Conservation (phyloP, 192 early-diverging fungal genomes). For the Spizellomyces sp. region DNA sequence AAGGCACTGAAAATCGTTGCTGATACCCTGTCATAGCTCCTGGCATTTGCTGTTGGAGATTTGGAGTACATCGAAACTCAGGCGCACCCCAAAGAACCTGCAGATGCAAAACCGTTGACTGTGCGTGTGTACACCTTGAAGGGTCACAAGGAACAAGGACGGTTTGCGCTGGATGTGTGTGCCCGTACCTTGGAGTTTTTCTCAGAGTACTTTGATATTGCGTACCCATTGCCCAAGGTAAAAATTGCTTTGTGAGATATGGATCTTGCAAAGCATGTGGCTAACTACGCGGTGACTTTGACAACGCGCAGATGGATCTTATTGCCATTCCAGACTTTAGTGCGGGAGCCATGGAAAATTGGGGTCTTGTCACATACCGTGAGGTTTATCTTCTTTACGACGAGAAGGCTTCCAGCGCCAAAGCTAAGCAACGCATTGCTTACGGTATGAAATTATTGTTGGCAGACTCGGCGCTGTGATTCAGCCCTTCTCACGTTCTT, state of each 20-base stretch:
- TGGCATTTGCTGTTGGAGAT: constrained; percentile 92
- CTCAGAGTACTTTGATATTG: constrained; percentile 81
- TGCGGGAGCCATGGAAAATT: constrained; percentile 93
- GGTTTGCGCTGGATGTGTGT: constrained; percentile 81
- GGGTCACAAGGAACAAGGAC: constrained; percentile 78
- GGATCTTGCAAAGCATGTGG: too few relatives aligned
- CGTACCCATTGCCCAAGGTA: constrained; percentile 89
- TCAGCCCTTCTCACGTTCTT: too few relatives aligned
- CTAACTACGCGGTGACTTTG: too few relatives aligned
- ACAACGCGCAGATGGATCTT: constrained; percentile 80
- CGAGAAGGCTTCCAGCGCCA: constrained; percentile 71
- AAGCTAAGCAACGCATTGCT: constrained; percentile 80
- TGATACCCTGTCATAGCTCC: constrained; percentile 46
- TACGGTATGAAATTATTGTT: too few relatives aligned
- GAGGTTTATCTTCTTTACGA: constrained; percentile 84
- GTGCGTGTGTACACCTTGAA: constrained; percentile 85
- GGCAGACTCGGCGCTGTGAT: too few relatives aligned
- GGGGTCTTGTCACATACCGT: constrained; percentile 94
- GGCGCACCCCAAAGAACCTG: constrained; percentile 62
- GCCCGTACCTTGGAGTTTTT: constrained; percentile 80
- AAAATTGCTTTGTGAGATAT: constrained; percentile 1
- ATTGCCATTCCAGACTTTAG: constrained; percentile 94
- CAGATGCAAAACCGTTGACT: constrained; percentile 69
- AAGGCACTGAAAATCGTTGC: constrained; percentile 4
- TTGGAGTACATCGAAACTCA: constrained; percentile 87